A percentile compares a stretch with the other conserved stretches of the same genome.
Conservation (phyloP, 2,329 filamentous ascomycete species). For the Ophiostoma himal-ulmi region DNA sequence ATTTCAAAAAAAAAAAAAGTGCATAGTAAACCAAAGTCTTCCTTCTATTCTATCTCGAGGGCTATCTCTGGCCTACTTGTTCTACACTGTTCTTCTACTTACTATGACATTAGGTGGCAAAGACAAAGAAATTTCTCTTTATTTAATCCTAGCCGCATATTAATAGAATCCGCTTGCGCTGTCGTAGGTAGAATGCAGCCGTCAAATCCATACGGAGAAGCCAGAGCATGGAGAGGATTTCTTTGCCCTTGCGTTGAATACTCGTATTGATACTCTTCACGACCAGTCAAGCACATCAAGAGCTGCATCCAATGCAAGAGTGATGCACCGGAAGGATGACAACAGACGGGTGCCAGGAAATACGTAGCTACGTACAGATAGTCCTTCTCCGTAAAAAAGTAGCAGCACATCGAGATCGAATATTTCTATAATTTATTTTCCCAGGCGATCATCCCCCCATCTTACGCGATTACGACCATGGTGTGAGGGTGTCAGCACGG, state of each 20-base stretch:
- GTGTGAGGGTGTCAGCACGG: background rate
- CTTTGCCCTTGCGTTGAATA: background rate
- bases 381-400: no score
- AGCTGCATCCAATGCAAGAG: no score
- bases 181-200: background rate
- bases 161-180: slow-evolving; percentile 1
- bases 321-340: background rate
- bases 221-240: background rate
- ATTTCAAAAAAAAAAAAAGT: no score
- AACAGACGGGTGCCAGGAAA: background rate
- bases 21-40: background rate
- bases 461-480: background rate
- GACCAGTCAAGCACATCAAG: no score
- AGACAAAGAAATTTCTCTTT: background rate
- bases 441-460: background rate
- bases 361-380: background rate
- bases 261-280: background rate
- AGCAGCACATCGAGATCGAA: background rate
- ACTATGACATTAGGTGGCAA: background rate
- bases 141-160: background rate
- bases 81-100: background rate
- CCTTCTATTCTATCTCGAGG: background rate
- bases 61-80: no score
- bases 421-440: background rate
- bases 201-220: background rate